Evolutionary conservation across 1,284 basidiomycete genomes (phyloP).

Genomic region (Rhodotorula sp.): DNA sequence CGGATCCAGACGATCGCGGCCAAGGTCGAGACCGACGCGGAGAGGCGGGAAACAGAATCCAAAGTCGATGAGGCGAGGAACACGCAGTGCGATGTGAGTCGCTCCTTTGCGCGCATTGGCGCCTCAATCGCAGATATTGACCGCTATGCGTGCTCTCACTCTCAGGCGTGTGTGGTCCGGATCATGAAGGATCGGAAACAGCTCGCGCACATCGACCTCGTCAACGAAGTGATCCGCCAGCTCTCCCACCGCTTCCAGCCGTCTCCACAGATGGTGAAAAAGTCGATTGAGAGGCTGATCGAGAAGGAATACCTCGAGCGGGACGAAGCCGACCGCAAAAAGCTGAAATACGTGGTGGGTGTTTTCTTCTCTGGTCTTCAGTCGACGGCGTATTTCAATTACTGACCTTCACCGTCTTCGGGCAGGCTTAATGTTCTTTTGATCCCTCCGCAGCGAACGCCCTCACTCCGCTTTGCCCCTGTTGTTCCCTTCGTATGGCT

Average conservation of each 20-base stretch:
- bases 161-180: slow-evolving; percentile 89
- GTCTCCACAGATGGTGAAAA: slow-evolving; percentile 82
- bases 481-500: not conserved
- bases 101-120: not conserved
- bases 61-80: slow-evolving; percentile 89
- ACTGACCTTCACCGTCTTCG: not conserved
- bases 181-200: slow-evolving; percentile 97
- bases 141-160: not conserved
- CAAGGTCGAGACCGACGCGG: slow-evolving; percentile 80
- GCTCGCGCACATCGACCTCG: slow-evolving; percentile 82
- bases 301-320: slow-evolving; percentile 57
- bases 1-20: slow-evolving; percentile 88
- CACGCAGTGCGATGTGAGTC: slow-evolving; percentile 80
- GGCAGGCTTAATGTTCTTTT: not conserved
- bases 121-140: not conserved
- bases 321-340: slow-evolving; percentile 43
- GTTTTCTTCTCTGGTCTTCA: too few species aligned
- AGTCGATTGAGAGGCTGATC: slow-evolving; percentile 88
- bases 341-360: slow-evolving; percentile 42
- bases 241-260: slow-evolving; percentile 81
- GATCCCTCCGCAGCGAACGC: too few species aligned
- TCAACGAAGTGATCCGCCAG: slow-evolving; percentile 87
- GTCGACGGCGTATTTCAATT: not conserved
- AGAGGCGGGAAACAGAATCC: slow-evolving; percentile 85
- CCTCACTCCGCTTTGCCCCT: not conserved